A percentile compares a stretch with the other conserved stretches of the same genome.
Evolutionary conservation across 139 green algal genomes (phyloP).

Genomic region (Chlorella ohadii): DNA sequence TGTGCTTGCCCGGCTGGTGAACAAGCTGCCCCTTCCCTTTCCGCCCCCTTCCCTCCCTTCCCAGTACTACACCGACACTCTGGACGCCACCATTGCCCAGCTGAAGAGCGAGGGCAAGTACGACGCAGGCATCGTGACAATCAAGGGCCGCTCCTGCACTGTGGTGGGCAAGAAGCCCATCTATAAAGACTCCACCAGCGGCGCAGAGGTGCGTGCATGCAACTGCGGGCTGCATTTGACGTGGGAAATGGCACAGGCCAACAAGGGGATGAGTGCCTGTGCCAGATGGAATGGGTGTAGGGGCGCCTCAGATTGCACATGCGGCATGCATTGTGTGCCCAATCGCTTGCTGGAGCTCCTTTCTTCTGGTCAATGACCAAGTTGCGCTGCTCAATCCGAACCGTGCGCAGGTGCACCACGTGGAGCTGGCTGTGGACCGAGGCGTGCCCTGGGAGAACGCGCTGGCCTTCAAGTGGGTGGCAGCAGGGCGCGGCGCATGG

Average conservation of each 20-base stretch:
- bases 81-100: slow-evolving; percentile 58
- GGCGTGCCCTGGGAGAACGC: slow-evolving; percentile 60
- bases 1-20: too few species aligned
- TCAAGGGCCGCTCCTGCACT: slow-evolving; percentile 36
- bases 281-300: too few species aligned
- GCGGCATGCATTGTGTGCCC: too few species aligned
- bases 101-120: slow-evolving; percentile 56
- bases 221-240: too few species aligned
- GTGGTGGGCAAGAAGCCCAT: slow-evolving; percentile 37
- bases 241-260: too few species aligned
- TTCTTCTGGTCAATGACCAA: too few species aligned
- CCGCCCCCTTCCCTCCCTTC: not conserved
- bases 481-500: not conserved
- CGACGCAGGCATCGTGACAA: slow-evolving; percentile 57
- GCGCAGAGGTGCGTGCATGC: slow-evolving; percentile 35
- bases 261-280: too few species aligned
- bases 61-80: slow-evolving; percentile 46
- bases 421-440: slow-evolving; percentile 53
- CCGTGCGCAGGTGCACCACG: slow-evolving; percentile 17
- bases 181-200: slow-evolving; percentile 49
- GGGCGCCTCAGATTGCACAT: too few species aligned
- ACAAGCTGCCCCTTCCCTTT: too few species aligned
- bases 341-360: too few species aligned
- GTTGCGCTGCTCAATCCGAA: too few species aligned
- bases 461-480: slow-evolving; percentile 17